These are phyloP conservation scores for Penicillium manginii DNA, from an alignment of 495 filamentous ascomycete species.

Conservation along the genomic window DNA sequence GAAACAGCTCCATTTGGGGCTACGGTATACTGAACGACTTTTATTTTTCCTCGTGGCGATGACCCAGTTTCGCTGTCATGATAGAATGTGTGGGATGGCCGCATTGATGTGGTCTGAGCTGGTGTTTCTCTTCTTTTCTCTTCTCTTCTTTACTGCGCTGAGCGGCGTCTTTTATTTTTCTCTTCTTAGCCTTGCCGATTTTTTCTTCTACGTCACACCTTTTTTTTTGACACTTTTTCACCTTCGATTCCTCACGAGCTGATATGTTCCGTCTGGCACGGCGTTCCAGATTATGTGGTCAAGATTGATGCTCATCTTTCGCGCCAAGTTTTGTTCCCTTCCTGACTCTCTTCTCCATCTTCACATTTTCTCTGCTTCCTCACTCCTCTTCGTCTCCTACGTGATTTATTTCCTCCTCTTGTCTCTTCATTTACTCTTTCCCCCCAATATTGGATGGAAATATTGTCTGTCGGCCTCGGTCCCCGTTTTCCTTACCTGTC, in stretches of 20 bases:
- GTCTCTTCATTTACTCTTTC: conserved; percentile 1
- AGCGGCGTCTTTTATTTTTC: conserved; percentile 2
- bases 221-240: conserved; percentile 14
- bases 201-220: conserved; percentile 11
- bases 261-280: conserved; percentile 30
- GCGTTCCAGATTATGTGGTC: conserved; percentile 24
- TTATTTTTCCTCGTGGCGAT: conserved; percentile 13
- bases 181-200: conserved; percentile 12
- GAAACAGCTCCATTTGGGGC: conserved; percentile 65
- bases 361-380: conserved; percentile 11
- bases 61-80: conserved; percentile 16
- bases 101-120: conserved; percentile 25
- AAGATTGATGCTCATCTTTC: conserved; percentile 22
- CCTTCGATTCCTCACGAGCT: conserved; percentile 26
- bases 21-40: conserved; percentile 43
- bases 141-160: conserved; percentile 18
- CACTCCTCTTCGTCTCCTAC: conserved; percentile 13
- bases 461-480: conserved; percentile 18
- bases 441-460: conserved; percentile 18
- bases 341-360: conserved; percentile 19
- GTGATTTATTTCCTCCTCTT: conserved; percentile 14
- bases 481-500: conserved; percentile 25
- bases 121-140: conserved; percentile 24
- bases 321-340: conserved; percentile 12
- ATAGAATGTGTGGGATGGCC: conserved; percentile 19